Evolutionary conservation across 192 early-diverging fungal species (phyloP), one percentile per base, ranked within the genome.

Genomic region (Rhizophlyctis rosea): DNA sequence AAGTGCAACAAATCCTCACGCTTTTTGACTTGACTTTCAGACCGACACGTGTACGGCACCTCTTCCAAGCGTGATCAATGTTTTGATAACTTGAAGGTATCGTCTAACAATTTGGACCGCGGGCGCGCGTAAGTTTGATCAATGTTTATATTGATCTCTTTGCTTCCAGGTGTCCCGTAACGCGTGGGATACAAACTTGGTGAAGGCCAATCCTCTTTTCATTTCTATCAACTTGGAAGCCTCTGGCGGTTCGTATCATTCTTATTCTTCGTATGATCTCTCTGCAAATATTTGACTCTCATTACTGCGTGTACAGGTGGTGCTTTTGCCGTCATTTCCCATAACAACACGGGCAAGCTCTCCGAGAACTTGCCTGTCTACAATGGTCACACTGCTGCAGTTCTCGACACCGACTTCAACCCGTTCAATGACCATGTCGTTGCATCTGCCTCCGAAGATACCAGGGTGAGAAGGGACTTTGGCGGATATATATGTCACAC

Each of bases 141-240:
- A 3, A 18, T 59, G 13, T 14, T 9, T 53, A 4, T 28, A 35
- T 13, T 33, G 29, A 33, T 4, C 16, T 16, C 18, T 73, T 72
- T n/a, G n/a, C n/a, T n/a, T n/a, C n/a, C 83, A 91, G 61, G 85
- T 96, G 47, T 88, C 90, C 30, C 77, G 85, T 52, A 90, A 81
- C 59, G 95, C 97, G 7, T 98, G 94, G 95, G 97, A 99, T 74
- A 99, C 93, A 70, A 98, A 99, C 82, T 81, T 94, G 62, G 90
- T 97, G 66, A 86, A 91, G 54, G 90, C 88, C 57, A 99, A 99
- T 85, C 89, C 92, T 59, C 87, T 92, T 71, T 85, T 79, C 62
- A 69, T 85, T 61, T 75, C 78, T 48, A 65, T 85, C 30, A 85
- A 85, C 70, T 53, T 85, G 28, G 81, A 85, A 63, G 83, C 72